These are phyloP conservation scores for Vicia villosa DNA, from an alignment of 306 rosid species.

Conservation along the genomic window DNA sequence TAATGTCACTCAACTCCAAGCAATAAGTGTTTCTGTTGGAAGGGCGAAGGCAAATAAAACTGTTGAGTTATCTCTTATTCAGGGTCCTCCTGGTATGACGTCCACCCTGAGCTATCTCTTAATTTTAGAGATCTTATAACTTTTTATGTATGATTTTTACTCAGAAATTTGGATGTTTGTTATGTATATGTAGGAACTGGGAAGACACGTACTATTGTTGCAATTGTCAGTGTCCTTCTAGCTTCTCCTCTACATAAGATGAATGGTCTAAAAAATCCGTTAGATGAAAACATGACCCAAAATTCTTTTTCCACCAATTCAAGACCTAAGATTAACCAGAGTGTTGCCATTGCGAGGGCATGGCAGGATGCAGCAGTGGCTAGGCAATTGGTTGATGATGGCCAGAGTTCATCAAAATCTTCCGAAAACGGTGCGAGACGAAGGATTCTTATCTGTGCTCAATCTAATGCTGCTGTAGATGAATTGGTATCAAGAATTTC, in stretches of 20 bases:
- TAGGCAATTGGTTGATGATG: conserved; percentile 65
- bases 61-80: conserved; percentile 80
- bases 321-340: conserved; percentile 55
- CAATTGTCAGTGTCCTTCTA: conserved; percentile 88
- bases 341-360: conserved; percentile 81
- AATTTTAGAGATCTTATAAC: conserved; percentile 24
- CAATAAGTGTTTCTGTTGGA: conserved; percentile 69
- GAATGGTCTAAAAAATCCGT: conserved; percentile 36
- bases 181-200: conserved; percentile 76
- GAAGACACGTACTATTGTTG: conserved; percentile 90
- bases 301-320: conserved; percentile 44
- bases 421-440: conserved; percentile 53
- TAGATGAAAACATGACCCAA: conserved; percentile 45
- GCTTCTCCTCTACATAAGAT: conserved; percentile 57
- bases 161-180: conserved; percentile 36
- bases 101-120: conserved; percentile 28
- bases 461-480: conserved; percentile 98
- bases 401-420: conserved; percentile 50
- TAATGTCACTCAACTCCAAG: conserved; percentile 85
- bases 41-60: conserved; percentile 49
- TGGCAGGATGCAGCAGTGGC: conserved; percentile 99
- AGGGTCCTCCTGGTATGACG: conserved; percentile 96
- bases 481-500: conserved; percentile 93
- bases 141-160: conserved; percentile 27
- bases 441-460: conserved; percentile 96